Base-by-base conservation (phyloP, 2,329 filamentous ascomycete genomes). In the Zasmidium citrigriseum region DNA sequence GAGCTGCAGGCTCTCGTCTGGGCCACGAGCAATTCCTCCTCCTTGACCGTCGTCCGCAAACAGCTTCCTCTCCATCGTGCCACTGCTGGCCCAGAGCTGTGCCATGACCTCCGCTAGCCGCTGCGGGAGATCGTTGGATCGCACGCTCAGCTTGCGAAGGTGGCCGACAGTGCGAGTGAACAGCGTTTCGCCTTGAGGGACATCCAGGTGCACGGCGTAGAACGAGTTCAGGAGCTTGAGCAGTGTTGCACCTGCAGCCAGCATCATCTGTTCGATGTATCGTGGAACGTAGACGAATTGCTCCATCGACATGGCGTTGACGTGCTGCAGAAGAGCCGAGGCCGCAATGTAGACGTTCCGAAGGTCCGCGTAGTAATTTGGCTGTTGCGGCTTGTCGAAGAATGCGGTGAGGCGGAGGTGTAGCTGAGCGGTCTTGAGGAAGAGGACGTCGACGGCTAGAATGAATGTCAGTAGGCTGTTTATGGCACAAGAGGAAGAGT, bases 221-320 rank as follows among this genome's bases (percentile, higher is more conserved):
- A 89, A 91, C 51, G 87, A 85, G 76, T 93, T 87, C 57, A 93
- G 80, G 68, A 89, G 77, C 66, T 93, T 93, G 61, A 93, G 81
- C 49, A 95, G 77, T 1, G 89, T 87, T 67, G 92, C 92, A 2
- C 88, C 87, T 4, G 88, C 89, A 1, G 89, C 90, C n/a, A 93
- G 85, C 57, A 92, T 85, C 88, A 93, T 93, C 73, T 93, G 90
- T 70, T 91, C 87, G 53, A 93, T 85, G 73, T 93, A 93, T 71
- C 71, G 64, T 89, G 91, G 63, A 85, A 89, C 87, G 51, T 83
- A 82, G 24, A 91, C 77, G 51, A 88, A 82, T 50, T 82, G 80
- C 7, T 83, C 80, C 53, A 73, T 69, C 29, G 72, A 34, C 74
- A 77, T 72, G 52, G 90, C 87, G 21, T 92, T 80, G 68, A 91